phyloP scores from a whole-genome alignment of 345 rosid genomes.

The Hibiscus tridactylites region DNA sequence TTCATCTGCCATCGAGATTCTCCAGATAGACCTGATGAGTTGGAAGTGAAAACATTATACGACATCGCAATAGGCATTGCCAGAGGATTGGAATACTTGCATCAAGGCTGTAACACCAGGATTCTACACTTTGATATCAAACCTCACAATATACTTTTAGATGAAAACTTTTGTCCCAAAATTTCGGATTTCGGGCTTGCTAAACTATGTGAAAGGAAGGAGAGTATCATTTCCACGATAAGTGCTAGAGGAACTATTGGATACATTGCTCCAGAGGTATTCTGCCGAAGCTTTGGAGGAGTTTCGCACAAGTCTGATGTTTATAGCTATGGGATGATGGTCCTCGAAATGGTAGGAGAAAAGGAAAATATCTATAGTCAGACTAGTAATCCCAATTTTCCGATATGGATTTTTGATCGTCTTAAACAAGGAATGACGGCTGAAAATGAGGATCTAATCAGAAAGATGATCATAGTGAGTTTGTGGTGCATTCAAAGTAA shows the following conservation, averaged over 20 bases:
- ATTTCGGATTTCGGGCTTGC: conserved; percentile 31
- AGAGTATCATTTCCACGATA: conserved; percentile 16
- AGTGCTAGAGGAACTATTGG: conserved; percentile 18
- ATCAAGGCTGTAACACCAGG: conserved; percentile 24
- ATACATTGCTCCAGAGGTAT: conserved; percentile 27
- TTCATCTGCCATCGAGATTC: not conserved
- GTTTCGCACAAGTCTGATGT: conserved; percentile 26
- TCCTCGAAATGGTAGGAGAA: conserved; percentile 17
- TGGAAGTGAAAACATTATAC: conserved; percentile 1
- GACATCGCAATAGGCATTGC: conserved; percentile 18
- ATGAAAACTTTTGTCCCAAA: conserved; percentile 20
- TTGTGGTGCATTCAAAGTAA: conserved; percentile 28
- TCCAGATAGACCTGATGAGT: not conserved
- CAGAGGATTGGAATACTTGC: conserved; percentile 29
- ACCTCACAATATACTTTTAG: conserved; percentile 28
- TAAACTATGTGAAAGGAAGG: conserved; percentile 17
- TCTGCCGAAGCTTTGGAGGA: conserved; percentile 19
- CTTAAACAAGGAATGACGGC: conserved; percentile 1
- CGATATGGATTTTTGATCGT: conserved; percentile 1
- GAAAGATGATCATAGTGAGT: conserved; percentile 12
- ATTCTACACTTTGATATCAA: conserved; percentile 29
- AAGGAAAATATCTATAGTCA: conserved; percentile 7
- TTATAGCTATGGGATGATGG: conserved; percentile 18
- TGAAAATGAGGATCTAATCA: not conserved
- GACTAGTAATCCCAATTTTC: conserved; percentile 14